These are phyloP conservation scores for Teunomyces pallodes DNA, from an alignment of 805 yeast species.

Conservation along the genomic window DNA sequence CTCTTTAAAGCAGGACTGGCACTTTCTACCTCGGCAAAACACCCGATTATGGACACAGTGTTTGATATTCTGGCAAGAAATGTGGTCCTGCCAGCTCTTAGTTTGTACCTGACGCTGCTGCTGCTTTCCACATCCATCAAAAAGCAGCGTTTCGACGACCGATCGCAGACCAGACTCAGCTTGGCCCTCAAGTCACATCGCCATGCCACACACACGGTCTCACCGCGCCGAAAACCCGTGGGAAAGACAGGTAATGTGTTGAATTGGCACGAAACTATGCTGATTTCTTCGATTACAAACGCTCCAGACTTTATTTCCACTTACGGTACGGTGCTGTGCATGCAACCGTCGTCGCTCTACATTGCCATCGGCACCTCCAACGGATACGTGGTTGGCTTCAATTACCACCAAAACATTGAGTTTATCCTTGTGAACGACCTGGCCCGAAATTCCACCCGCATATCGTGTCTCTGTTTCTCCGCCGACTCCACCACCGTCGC, in stretches of 20 bases:
- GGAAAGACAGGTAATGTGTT: constrained; percentile 6
- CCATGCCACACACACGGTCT: background rate
- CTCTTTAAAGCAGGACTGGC: background rate
- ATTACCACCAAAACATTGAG: constrained; percentile 59
- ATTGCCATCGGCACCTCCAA: constrained; percentile 68
- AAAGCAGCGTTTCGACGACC: constrained; percentile 35
- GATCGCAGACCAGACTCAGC: constrained; percentile 32
- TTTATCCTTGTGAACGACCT: constrained; percentile 42
- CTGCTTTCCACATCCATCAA: constrained; percentile 8
- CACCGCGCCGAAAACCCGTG: background rate
- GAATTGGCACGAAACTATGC: constrained; percentile 26
- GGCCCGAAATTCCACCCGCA: constrained; percentile 13
- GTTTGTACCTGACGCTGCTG: constrained; percentile 3
- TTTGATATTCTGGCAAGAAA: constrained; percentile 11
- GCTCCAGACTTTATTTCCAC: constrained; percentile 19
- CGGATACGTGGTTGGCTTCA: constrained; percentile 66
- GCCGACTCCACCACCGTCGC: constrained; percentile 68
- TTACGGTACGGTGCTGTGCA: constrained; percentile 21
- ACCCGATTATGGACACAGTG: constrained; percentile 7
- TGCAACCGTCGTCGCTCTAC: constrained; percentile 30
- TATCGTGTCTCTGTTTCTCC: constrained; percentile 58
- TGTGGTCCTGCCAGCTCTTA: constrained; percentile 7
- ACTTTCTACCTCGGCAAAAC: constrained; percentile 11
- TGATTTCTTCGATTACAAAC: constrained; percentile 17
- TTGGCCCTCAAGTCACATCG: constrained; percentile 15